Base-by-base conservation (phyloP, 495 filamentous ascomycete genomes). In the Pyronema domesticum region DNA sequence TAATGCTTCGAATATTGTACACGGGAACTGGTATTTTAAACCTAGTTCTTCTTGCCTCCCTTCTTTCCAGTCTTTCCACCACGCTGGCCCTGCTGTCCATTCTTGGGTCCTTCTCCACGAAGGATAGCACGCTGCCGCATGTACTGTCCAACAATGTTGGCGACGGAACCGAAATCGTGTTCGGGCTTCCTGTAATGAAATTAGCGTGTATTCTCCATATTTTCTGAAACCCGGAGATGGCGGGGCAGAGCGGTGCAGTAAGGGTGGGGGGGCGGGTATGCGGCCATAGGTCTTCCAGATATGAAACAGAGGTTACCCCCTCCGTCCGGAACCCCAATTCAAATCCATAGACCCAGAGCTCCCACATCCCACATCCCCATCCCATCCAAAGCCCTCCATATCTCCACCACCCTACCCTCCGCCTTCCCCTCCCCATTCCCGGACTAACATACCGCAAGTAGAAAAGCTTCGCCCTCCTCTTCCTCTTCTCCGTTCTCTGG, bases 391-490 rank as follows among this genome's bases (percentile, higher is more conserved):
- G 23, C 23, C 54, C 44, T 46, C 19, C 35, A 14, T 42, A 54
- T 54, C 37, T 7, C 23, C 23, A 30, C 23, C 9, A 23, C 8
- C 46, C 18, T 13, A 23, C 11, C 18, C 37, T 17, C 18, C 35
- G 74, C 64, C 53, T 68, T 71, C 49, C 69, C 70, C 64, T 71
- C 66, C 56, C 72, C 70, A 57, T 30, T 30, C 23, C 72, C 47
- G 10, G 15, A 19, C 33, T 13, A 18, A 80, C 80, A 70, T 77
- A 76, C 72, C 91, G 76, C 83, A 99, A 81, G 70, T 91, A 95
- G 62, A 83, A 94, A 66, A 96, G 74, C 57, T 86, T 74, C 17
- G 89, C 91, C 64, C 93, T 80, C 65, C 91, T 82, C 54, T 85
- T 84, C 68, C 86, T 77, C 80, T 84, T 88, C 68, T 75, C 73